Evolutionary conservation across 2,329 filamentous ascomycete species (phyloP).

Genomic region (Trichoderma aggressivum): DNA sequence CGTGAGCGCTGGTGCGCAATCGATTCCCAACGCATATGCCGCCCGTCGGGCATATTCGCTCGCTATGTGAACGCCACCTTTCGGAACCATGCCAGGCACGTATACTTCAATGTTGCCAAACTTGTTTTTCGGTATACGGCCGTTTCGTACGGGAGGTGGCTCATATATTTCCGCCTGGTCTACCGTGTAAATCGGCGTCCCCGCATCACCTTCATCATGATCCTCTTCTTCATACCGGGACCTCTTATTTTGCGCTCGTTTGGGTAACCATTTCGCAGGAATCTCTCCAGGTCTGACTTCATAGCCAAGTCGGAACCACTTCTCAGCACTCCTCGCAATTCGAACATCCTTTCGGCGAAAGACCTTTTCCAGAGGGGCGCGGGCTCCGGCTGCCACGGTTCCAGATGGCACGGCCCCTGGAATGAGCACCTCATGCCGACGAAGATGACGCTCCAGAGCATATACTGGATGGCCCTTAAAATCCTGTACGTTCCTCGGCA

Average conservation of each 20-base stretch:
- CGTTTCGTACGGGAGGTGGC: conserved; percentile 71
- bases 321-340: conserved; percentile 72
- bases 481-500: conserved; percentile 81
- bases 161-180: conserved; percentile 71
- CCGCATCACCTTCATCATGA: conserved; percentile 34
- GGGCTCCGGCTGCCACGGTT: conserved; percentile 67
- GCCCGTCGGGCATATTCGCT: conserved; percentile 63
- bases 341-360: conserved; percentile 81
- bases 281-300: conserved; percentile 76
- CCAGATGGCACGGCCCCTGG: conserved; percentile 69
- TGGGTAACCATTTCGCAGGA: conserved; percentile 70
- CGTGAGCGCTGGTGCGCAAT: conserved; percentile 85
- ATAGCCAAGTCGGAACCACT: conserved; percentile 86
- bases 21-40: conserved; percentile 71
- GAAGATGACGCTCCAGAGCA: conserved; percentile 80
- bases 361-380: conserved; percentile 66
- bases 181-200: conserved; percentile 57
- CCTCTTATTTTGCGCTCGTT: conserved; percentile 38
- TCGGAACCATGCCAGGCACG: conserved; percentile 85
- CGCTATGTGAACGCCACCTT: conserved; percentile 70
- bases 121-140: conserved; percentile 80
- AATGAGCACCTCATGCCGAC: conserved; percentile 76
- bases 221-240: conserved; percentile 26
- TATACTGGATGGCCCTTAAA: conserved; percentile 84
- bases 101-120: conserved; percentile 95